phyloP scores from a whole-genome alignment of 495 filamentous ascomycete genomes.

The Tirmania nivea region DNA sequence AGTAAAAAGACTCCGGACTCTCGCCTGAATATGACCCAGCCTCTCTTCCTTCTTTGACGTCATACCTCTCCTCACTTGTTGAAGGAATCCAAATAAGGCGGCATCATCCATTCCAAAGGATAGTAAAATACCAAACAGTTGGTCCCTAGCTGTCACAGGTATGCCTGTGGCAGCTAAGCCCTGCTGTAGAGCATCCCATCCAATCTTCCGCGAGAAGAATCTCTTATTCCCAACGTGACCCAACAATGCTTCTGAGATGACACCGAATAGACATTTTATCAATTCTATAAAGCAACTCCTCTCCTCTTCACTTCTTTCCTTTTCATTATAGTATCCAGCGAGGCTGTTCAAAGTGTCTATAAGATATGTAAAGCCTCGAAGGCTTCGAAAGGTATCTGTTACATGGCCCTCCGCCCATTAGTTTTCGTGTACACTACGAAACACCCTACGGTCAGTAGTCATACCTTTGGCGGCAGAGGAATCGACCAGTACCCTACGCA shows the following conservation, averaged over 20 bases:
- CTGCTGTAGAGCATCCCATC: slow-evolving; percentile 55
- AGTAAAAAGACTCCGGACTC: slow-evolving; percentile 27
- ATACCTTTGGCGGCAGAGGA: slow-evolving; percentile 20
- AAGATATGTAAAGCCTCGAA: slow-evolving; percentile 57
- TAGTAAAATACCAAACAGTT: slow-evolving; percentile 67
- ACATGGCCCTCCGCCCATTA: slow-evolving; percentile 13
- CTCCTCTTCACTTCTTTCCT: slow-evolving; percentile 35
- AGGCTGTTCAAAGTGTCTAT: slow-evolving; percentile 44
- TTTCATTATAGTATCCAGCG: slow-evolving; percentile 48
- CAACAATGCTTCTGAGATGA: slow-evolving; percentile 53
- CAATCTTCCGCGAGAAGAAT: slow-evolving; percentile 60
- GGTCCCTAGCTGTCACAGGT: slow-evolving; percentile 41
- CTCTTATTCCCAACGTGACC: slow-evolving; percentile 68
- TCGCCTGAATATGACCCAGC: slow-evolving; percentile 22
- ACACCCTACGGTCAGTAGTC: not conserved
- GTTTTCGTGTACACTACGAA: slow-evolving; percentile 25
- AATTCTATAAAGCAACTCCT: slow-evolving; percentile 43
- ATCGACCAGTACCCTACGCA: slow-evolving; percentile 18
- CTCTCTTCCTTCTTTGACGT: slow-evolving; percentile 7
- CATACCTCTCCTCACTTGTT: slow-evolving; percentile 13
- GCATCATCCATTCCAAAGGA: slow-evolving; percentile 61
- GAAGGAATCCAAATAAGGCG: slow-evolving; percentile 20
- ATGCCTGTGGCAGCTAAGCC: slow-evolving; percentile 35
- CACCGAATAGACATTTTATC: slow-evolving; percentile 43
- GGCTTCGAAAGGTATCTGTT: slow-evolving; percentile 66